phyloP scores from a whole-genome alignment of 495 filamentous ascomycete species.

The Sphaerosporella brunnea region DNA sequence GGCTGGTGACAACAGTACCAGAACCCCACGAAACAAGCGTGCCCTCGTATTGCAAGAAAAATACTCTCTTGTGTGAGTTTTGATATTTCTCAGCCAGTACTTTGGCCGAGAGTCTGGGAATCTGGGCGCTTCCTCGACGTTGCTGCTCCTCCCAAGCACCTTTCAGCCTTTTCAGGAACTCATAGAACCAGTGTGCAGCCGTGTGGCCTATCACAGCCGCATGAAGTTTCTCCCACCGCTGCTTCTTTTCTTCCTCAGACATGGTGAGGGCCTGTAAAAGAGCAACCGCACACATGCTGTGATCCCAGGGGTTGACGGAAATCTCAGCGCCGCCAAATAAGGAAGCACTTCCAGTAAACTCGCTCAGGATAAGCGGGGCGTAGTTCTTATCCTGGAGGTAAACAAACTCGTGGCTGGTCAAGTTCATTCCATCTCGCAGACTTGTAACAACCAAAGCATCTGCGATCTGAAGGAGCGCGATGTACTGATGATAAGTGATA shows the following conservation, averaged over 20 bases:
- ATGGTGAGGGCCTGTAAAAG: constrained; percentile 68
- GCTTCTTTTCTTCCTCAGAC: constrained; percentile 47
- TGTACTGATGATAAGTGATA: constrained; percentile 72
- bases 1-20: constrained; percentile 64
- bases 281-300: constrained; percentile 63
- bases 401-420: constrained; percentile 81
- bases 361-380: constrained; percentile 73
- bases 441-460: constrained; percentile 85
- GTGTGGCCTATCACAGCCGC: constrained; percentile 61
- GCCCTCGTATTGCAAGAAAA: constrained; percentile 84
- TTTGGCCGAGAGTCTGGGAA: constrained; percentile 59
- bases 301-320: constrained; percentile 86
- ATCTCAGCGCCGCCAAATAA: constrained; percentile 62
- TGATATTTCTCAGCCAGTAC: constrained; percentile 46
- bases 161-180: constrained; percentile 48
- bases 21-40: constrained; percentile 72
- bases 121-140: constrained; percentile 59
- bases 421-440: constrained; percentile 87
- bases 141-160: constrained; percentile 67
- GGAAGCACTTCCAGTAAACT: constrained; percentile 81
- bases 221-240: constrained; percentile 57
- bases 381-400: constrained; percentile 85
- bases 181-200: constrained; percentile 62
- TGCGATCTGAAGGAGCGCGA: constrained; percentile 71
- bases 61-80: constrained; percentile 45